Evolutionary conservation across 2,329 filamentous ascomycete genomes (phyloP).

Genomic region (Diaporthe caulivora): DNA sequence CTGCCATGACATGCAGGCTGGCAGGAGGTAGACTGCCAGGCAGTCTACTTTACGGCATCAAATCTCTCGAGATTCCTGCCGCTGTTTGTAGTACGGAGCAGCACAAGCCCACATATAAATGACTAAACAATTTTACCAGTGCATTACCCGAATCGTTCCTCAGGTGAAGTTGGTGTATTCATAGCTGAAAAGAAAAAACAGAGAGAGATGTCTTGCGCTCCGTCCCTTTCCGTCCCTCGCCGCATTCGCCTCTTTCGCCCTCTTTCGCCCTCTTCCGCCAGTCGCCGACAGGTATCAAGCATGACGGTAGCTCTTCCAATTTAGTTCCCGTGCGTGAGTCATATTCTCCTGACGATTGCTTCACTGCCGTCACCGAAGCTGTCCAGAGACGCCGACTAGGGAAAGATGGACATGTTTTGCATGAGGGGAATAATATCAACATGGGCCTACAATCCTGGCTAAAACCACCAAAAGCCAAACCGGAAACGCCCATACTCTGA

Average conservation of each 20-base stretch:
- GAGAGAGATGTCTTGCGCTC: constrained; percentile 13
- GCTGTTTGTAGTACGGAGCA: background rate
- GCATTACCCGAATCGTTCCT: background rate
- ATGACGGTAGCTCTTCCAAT: constrained; percentile 8
- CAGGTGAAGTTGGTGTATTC: constrained; percentile 35
- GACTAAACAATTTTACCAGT: background rate
- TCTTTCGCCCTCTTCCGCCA: too few species aligned
- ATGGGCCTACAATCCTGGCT: background rate
- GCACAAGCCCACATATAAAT: background rate
- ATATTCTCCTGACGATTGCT: background rate
- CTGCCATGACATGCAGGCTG: background rate
- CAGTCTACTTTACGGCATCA: background rate
- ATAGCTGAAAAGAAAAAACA: constrained; percentile 28
- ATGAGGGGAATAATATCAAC: constrained; percentile 21
- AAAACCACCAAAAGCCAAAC: constrained; percentile 9
- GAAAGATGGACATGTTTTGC: constrained; percentile 1
- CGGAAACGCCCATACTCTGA: constrained; percentile 24
- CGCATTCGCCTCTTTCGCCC: constrained; percentile 9
- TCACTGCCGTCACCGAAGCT: constrained; percentile 18
- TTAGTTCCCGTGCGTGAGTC: background rate
- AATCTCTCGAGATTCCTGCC: background rate
- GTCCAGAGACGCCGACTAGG: background rate
- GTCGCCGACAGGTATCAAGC: background rate
- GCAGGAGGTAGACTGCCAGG: background rate
- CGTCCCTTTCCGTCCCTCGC: background rate